phyloP scores from a whole-genome alignment of 177 flowering plant genomes.

The Vitis hybrid region DNA sequence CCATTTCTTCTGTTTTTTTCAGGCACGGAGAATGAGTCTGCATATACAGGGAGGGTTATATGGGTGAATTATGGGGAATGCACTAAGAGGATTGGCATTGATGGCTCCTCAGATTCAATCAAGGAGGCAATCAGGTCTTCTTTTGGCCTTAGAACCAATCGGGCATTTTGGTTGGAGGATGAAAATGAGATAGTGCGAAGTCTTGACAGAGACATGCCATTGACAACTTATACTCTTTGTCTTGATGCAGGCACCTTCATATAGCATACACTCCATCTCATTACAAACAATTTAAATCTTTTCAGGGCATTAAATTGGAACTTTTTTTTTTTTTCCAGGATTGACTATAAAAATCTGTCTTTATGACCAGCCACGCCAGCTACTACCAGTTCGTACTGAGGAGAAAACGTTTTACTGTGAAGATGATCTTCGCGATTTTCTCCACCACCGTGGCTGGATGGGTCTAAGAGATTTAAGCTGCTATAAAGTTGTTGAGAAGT shows the following conservation, averaged over 20 bases:
- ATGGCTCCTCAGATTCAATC: slow-evolving; percentile 84
- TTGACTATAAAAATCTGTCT: neutral
- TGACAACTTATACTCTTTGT: slow-evolving; percentile 69
- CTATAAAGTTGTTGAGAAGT: neutral
- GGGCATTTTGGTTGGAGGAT: slow-evolving; percentile 96
- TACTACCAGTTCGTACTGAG: neutral
- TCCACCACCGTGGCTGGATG: slow-evolving; percentile 1
- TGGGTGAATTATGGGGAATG: slow-evolving; percentile 60
- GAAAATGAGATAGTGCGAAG: slow-evolving; percentile 66
- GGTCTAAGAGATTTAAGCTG: slow-evolving; percentile 2
- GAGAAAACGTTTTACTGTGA: slow-evolving; percentile 2
- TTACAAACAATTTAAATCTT: neutral
- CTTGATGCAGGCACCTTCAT: slow-evolving; percentile 39
- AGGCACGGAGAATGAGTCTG: slow-evolving; percentile 57
- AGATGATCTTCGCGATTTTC: neutral
- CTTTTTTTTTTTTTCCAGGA: neutral
- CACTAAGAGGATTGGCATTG: slow-evolving; percentile 67
- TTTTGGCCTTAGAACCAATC: slow-evolving; percentile 79
- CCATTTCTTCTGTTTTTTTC: slow-evolving; percentile 6
- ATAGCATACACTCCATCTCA: neutral
- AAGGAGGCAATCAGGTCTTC: slow-evolving; percentile 89
- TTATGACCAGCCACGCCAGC: neutral
- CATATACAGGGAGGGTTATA: slow-evolving; percentile 78
- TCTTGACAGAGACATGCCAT: slow-evolving; percentile 92
- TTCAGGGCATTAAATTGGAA: neutral